phyloP scores from a whole-genome alignment of 2,329 filamentous ascomycete species.

The Fusarium brevicatenulatum region DNA sequence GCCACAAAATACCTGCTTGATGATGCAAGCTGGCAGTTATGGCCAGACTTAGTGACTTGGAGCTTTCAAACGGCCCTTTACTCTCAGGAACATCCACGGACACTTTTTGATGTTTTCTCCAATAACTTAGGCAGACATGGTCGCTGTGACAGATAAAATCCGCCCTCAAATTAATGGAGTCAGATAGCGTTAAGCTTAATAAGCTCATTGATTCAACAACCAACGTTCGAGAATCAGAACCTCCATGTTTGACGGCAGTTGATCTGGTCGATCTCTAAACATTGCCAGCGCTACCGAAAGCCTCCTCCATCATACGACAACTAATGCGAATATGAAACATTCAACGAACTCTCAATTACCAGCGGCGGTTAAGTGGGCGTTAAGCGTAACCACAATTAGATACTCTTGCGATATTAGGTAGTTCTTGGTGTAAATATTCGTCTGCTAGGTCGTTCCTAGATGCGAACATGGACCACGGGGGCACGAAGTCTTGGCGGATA shows the following conservation, averaged over 20 bases:
- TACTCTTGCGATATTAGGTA: neutral
- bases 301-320: neutral
- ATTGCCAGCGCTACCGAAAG: neutral
- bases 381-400: neutral
- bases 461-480: neutral
- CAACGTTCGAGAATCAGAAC: neutral
- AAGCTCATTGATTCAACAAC: neutral
- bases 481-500: constrained; percentile 2
- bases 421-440: neutral
- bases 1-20: neutral
- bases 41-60: neutral
- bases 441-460: neutral
- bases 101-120: neutral
- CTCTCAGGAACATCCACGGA: neutral
- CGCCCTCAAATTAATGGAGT: neutral
- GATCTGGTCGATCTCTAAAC: neutral
- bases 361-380: neutral
- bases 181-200: neutral
- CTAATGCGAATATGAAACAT: neutral
- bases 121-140: neutral
- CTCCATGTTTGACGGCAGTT: neutral
- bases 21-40: neutral
- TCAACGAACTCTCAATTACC: neutral
- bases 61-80: neutral
- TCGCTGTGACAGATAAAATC: neutral